phyloP scores from a whole-genome alignment of 139 green algal species.

The Chlorella sorokiniana region DNA sequence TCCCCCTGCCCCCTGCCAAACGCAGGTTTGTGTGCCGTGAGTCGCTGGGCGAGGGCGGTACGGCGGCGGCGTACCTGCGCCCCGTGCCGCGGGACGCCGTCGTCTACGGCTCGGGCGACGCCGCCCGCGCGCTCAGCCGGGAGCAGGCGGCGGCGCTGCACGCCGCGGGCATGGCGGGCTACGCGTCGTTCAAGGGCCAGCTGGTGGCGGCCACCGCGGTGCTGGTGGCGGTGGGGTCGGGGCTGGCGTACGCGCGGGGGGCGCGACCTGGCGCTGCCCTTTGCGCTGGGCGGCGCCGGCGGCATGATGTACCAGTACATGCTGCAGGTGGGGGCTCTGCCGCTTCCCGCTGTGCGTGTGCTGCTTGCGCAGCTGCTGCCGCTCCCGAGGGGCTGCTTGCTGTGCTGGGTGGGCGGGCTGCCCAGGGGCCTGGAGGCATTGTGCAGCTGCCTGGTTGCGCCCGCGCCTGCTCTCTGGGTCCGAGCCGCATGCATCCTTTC shows the following conservation, averaged over 20 bases:
- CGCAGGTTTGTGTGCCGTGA: conserved; percentile 76
- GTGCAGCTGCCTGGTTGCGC: too few relatives aligned
- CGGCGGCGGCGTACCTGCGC: conserved; percentile 62
- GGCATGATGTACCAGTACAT: conserved; percentile 75
- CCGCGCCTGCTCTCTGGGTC: too few relatives aligned
- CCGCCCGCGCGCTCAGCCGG: conserved; percentile 58
- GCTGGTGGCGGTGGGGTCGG: conserved; percentile 61
- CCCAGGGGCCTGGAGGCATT: too few relatives aligned
- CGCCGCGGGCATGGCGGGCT: conserved; percentile 63
- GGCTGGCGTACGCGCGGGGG: conserved; percentile 49
- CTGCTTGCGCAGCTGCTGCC: too few relatives aligned
- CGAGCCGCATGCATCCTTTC: too few relatives aligned
- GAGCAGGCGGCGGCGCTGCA: conserved; percentile 65
- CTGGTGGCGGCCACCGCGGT: conserved; percentile 65
- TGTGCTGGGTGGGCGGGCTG: too few relatives aligned
- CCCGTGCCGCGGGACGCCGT: conserved; percentile 65
- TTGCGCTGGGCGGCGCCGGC: conserved; percentile 65
- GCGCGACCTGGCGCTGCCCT: conserved; percentile 62
- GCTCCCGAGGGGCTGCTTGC: too few relatives aligned
- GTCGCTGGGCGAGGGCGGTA: conserved; percentile 50
- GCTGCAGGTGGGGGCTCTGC: conserved; percentile 60
- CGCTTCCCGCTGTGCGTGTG: too few relatives aligned
- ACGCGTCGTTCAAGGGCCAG: conserved; percentile 68
- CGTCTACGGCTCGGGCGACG: conserved; percentile 76
- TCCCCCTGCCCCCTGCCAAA: not conserved